phyloP scores from a whole-genome alignment of 1,284 basidiomycete species.

The Papiliotrema laurentii region DNA sequence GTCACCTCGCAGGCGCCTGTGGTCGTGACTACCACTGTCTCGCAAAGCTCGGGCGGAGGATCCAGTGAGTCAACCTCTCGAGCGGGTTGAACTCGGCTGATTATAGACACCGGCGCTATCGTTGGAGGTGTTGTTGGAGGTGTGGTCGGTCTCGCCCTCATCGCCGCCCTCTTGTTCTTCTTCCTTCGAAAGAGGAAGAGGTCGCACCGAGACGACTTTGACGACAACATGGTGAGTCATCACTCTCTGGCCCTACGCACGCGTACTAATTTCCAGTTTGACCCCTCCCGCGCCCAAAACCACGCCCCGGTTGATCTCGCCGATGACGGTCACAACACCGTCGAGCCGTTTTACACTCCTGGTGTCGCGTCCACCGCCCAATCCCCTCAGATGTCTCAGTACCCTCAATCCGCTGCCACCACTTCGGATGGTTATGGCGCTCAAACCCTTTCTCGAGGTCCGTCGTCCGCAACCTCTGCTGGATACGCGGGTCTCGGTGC shows the following conservation, averaged over 20 bases:
- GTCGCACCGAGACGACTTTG: constrained; percentile 43
- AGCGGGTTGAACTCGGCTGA: neutral
- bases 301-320: constrained; percentile 39
- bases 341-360: constrained; percentile 41
- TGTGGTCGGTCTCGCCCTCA: constrained; percentile 37
- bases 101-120: constrained; percentile 40
- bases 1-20: neutral
- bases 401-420: constrained; percentile 29
- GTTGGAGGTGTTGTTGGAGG: constrained; percentile 47
- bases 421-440: constrained; percentile 27
- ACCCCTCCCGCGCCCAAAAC: constrained; percentile 35
- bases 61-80: constrained; percentile 12
- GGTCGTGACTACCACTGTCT: constrained; percentile 6
- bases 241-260: neutral
- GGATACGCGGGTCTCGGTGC: constrained; percentile 41
- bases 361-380: constrained; percentile 33
- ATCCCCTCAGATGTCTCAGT: constrained; percentile 43
- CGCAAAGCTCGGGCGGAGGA: constrained; percentile 3
- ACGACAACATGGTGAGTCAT: constrained; percentile 46
- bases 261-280: constrained; percentile 29
- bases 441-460: constrained; percentile 30
- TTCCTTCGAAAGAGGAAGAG: constrained; percentile 35
- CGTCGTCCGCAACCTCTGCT: constrained; percentile 33
- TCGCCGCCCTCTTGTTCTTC: constrained; percentile 36
- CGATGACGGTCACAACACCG: constrained; percentile 26